Conservation (phyloP, 2,329 filamentous ascomycete species). For the Knoxdaviesia capensis region DNA sequence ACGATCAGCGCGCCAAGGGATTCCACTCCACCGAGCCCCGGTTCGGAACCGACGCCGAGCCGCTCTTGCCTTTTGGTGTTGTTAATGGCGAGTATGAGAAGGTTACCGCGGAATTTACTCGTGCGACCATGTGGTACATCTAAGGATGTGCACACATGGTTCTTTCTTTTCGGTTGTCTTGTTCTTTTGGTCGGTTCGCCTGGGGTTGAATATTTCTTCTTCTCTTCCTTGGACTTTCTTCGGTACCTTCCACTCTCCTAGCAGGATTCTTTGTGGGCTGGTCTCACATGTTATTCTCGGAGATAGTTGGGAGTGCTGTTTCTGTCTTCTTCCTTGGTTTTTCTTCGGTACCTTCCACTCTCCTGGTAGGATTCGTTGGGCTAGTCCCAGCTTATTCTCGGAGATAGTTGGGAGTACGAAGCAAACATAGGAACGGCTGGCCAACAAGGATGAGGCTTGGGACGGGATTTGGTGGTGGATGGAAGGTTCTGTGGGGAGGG, state of each 20-base stretch:
- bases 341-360: not conserved
- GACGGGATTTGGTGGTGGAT: too few species aligned
- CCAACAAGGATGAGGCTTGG: too few species aligned
- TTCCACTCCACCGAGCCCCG: constrained; percentile 5
- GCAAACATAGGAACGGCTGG: too few species aligned
- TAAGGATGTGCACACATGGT: constrained; percentile 7
- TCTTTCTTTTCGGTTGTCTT: not conserved
- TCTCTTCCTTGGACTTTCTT: too few species aligned
- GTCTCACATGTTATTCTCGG: too few species aligned
- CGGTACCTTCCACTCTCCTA: too few species aligned
- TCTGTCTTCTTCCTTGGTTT: not conserved
- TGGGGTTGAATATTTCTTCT: not conserved
- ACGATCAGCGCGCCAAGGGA: constrained; percentile 20
- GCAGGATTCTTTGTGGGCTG: too few species aligned
- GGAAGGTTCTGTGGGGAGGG: too few species aligned
- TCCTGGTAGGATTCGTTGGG: too few species aligned
- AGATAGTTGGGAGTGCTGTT: too few species aligned
- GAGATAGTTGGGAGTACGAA: too few species aligned
- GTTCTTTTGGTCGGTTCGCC: not conserved
- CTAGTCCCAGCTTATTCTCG: too few species aligned
- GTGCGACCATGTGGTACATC: constrained; percentile 24
- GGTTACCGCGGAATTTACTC: constrained; percentile 13
- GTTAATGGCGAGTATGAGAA: constrained; percentile 7
- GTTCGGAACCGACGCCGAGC: constrained; percentile 4
- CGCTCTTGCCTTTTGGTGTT: constrained; percentile 7